Evolutionary conservation across 78 protist genomes (phyloP).

Genomic region (Polysphondylium violaceum): DNA sequence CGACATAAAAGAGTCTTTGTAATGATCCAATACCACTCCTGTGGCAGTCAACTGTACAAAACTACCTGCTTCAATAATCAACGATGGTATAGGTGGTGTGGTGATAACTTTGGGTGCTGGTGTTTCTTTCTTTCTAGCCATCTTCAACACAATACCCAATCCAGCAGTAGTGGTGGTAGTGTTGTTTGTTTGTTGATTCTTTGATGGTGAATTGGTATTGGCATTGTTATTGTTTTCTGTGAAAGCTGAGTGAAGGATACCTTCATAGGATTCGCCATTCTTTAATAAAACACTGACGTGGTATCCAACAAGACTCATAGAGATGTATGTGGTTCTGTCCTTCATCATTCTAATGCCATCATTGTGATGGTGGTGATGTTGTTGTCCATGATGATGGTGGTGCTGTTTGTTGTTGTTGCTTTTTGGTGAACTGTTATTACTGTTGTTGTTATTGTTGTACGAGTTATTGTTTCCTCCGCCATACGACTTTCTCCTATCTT

Average conservation of each 20-base stretch:
- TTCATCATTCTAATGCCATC: constrained; percentile 13
- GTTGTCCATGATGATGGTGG: constrained; percentile 18
- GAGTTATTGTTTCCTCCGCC: constrained; percentile 21
- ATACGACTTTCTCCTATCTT: too few relatives aligned
- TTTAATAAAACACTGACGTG: constrained; percentile 35
- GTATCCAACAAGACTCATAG: constrained; percentile 50
- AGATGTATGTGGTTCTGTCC: constrained; percentile 41
- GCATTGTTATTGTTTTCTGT: not conserved
- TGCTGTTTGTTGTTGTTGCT: not conserved
- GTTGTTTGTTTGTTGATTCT: constrained; percentile 2
- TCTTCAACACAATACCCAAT: constrained; percentile 30
- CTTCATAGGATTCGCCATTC: constrained; percentile 79
- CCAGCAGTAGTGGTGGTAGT: not conserved
- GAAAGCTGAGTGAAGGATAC: constrained; percentile 46
- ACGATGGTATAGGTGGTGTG: constrained; percentile 37
- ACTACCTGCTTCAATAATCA: constrained; percentile 58
- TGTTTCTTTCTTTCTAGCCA: constrained; percentile 73
- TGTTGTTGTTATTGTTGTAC: constrained; percentile 31
- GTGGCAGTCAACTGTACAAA: constrained; percentile 67
- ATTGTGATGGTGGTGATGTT: constrained; percentile 9
- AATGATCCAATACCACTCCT: constrained; percentile 55
- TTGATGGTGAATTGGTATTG: too few relatives aligned
- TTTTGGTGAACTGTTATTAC: too few relatives aligned
- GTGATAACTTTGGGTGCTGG: not conserved
- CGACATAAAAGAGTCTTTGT: not conserved